Conservation (phyloP, 225 moss, liverwort and hornwort genomes). For the Sphagnum contortum region DNA sequence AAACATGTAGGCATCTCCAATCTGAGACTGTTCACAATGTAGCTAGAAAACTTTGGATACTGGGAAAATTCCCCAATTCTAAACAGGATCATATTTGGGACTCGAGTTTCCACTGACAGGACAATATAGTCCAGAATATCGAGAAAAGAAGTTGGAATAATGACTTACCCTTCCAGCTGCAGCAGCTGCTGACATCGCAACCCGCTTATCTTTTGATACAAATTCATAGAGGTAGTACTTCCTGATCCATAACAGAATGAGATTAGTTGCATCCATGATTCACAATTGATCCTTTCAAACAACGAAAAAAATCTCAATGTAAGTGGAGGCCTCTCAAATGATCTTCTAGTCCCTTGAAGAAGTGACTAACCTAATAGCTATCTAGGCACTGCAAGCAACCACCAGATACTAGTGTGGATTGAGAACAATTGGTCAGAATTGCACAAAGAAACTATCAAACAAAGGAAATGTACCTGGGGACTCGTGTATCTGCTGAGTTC, state of each 20-base stretch:
- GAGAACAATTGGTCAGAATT: too few species aligned
- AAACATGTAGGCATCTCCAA: too few species aligned
- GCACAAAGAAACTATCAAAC: too few species aligned
- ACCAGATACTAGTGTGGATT: constrained; percentile 2
- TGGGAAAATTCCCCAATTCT: too few species aligned
- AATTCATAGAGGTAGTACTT: constrained; percentile 95
- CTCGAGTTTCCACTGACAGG: too few species aligned
- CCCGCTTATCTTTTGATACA: constrained; percentile 68
- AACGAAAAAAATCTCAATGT: not conserved
- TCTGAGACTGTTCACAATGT: too few species aligned
- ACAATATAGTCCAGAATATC: too few species aligned
- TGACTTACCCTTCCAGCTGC: constrained; percentile 68
- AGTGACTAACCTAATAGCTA: not conserved
- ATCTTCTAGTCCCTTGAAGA: not conserved
- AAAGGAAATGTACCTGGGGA: constrained; percentile 44
- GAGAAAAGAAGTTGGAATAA: too few species aligned
- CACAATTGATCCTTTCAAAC: too few species aligned
- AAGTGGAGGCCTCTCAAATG: not conserved
- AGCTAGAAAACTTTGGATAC: too few species aligned
- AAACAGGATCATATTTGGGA: too few species aligned
- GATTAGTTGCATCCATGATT: too few species aligned
- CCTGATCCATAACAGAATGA: constrained; percentile 16
- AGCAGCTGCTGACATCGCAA: constrained; percentile 79
- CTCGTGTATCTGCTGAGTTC: constrained; percentile 56
- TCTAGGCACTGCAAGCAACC: constrained; percentile 4